Evolutionary conservation across 2,329 filamentous ascomycete genomes (phyloP).

Genomic region (Magnaporthales sp.): DNA sequence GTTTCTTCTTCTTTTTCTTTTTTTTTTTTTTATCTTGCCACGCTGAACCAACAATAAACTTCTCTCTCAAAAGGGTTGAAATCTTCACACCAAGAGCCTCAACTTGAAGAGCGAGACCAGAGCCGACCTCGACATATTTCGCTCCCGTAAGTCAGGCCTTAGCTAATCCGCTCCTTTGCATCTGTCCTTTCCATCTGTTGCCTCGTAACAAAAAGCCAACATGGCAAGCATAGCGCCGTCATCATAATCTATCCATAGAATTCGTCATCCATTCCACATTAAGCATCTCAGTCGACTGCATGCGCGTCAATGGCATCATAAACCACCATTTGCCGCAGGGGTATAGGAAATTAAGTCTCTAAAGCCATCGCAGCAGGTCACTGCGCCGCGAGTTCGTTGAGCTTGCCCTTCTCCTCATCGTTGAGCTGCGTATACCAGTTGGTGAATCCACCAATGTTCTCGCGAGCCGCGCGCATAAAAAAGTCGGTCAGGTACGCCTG

Average conservation of each 20-base stretch:
- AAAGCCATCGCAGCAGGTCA: not conserved
- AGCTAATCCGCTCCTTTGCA: not conserved
- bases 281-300: not conserved
- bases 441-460: conserved; percentile 47
- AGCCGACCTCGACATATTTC: not conserved
- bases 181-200: not conserved
- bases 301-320: not conserved
- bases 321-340: not conserved
- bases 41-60: not conserved
- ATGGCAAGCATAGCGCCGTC: not conserved
- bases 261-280: conserved; percentile 1
- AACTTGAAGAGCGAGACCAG: not conserved
- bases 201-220: not conserved
- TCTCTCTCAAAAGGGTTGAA: not conserved
- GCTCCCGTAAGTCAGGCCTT: not conserved
- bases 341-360: not conserved
- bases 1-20: not conserved
- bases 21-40: not conserved
- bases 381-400: conserved; percentile 39
- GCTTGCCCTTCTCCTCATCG: conserved; percentile 47
- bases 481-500: conserved; percentile 77
- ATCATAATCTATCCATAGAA: not conserved
- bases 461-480: conserved; percentile 54
- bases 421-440: conserved; percentile 47
- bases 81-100: not conserved